Base-by-base conservation (phyloP, 2,329 filamentous ascomycete species). In the Colletotrichum caudatum region DNA sequence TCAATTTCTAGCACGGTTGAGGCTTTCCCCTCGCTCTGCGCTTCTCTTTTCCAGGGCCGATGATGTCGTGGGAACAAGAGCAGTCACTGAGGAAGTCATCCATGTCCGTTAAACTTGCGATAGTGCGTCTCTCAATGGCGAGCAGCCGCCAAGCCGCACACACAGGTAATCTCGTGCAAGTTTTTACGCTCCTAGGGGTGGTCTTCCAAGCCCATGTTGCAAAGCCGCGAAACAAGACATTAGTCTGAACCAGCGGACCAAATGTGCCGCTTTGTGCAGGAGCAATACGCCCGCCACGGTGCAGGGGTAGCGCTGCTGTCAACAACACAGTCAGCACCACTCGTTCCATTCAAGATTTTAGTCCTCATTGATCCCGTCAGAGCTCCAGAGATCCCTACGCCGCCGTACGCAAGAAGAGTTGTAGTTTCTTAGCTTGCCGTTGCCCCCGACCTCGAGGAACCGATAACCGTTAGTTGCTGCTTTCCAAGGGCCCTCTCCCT, bases 401-500 rank as follows among this genome's bases (percentile, higher is more conserved):
- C 87, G 84, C 2, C 84, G 77, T 69, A 90, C 89, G 78, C 91
- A 6, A 92, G 82, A 77, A 90, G 92, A 64, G 91, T 88, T 84
- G 35, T 88, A 85, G 8, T 51, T 23, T 20, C 18, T 37, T 12
- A 20, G 20, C 7, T 18, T 50, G n/a, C 64, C 70, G 23, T 64
- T 39, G 23, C 23, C 7, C 18, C 16, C 29, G 5, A 50, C 63
- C 1, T 73, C 71, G 1, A 89, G 89, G 73, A 94, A 92, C 77
- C 94, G 92, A 56, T 90, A 86, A 86, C 78, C 94, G 92, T 80
- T 94, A 93, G 78, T 93, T 92, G 48, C 90, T 91, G 81, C 90
- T 92, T 79, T 94, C 91, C 80, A 93, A 94, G 68, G 92, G 81
- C 93, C 93, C 14, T 85, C 81, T 7, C 82, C 80, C 77, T 93